A percentile compares a stretch with the other conserved stretches of the same genome.
These are phyloP conservation scores for Microglena sp. DNA, from an alignment of 139 green algal genomes.

Conservation along the genomic window DNA sequence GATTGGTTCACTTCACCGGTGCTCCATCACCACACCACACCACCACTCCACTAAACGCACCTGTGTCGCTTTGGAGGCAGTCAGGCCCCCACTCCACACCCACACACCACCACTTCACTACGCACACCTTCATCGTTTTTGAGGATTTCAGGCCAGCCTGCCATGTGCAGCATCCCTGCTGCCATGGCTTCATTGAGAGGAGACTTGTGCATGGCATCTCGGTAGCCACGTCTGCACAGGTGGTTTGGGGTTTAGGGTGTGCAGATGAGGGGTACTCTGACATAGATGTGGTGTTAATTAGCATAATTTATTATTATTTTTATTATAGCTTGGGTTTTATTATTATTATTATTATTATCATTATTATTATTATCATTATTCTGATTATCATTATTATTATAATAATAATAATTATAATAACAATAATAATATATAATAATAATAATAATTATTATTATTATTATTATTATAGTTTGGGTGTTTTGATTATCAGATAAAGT, in stretches of 20 bases:
- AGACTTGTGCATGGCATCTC: constrained; percentile 70
- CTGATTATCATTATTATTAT: neutral
- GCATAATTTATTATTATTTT: neutral
- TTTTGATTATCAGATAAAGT: too few species aligned
- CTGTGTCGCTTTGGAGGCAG: too few species aligned
- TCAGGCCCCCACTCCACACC: neutral
- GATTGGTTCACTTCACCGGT: too few species aligned
- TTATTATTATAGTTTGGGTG: too few species aligned
- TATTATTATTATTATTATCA: neutral
- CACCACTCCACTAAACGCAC: too few species aligned
- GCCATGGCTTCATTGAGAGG: constrained; percentile 83
- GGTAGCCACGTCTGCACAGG: constrained; percentile 62
- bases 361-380: neutral
- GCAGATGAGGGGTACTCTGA: too few species aligned
- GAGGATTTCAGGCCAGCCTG: constrained; percentile 40
- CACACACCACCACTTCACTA: too few species aligned
- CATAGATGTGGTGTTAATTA: too few species aligned
- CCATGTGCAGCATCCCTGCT: constrained; percentile 61
- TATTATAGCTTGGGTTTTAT: neutral
- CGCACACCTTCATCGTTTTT: too few species aligned
- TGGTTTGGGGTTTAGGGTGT: neutral
- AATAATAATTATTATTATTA: too few species aligned
- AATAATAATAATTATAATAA: neutral
- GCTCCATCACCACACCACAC: too few species aligned
- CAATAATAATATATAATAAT: too few species aligned